Evolutionary conservation across 257 asterid species (phyloP).

Genomic region (Henckelia pumila): DNA sequence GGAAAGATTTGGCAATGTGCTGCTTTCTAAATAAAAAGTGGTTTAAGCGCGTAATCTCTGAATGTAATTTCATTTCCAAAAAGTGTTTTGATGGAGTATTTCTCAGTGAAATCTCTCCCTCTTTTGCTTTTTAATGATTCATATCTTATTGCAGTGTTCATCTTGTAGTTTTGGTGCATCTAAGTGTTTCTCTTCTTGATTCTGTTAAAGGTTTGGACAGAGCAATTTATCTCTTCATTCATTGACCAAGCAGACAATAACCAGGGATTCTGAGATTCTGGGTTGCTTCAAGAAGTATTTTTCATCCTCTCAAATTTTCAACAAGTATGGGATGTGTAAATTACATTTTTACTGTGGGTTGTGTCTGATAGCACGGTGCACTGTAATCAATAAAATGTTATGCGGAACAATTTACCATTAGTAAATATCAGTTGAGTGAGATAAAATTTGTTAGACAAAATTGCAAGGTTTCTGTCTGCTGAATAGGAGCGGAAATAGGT

Average conservation of each 20-base stretch:
- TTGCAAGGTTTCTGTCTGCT: background rate
- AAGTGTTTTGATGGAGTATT: slow-evolving; percentile 10
- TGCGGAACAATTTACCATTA: background rate
- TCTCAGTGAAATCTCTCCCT: background rate
- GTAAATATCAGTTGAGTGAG: slow-evolving; percentile 2
- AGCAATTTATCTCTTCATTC: slow-evolving; percentile 33
- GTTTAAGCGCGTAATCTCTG: background rate
- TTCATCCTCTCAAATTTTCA: slow-evolving; percentile 13
- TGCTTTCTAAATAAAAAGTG: background rate
- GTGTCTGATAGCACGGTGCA: slow-evolving; percentile 12
- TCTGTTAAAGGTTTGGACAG: slow-evolving; percentile 32
- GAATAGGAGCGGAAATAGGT: slow-evolving; percentile 1
- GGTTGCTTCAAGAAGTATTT: slow-evolving; percentile 30
- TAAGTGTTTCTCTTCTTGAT: slow-evolving; percentile 43
- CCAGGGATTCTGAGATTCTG: slow-evolving; percentile 25
- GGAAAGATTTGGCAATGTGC: background rate
- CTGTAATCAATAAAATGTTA: background rate
- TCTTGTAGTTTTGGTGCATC: slow-evolving; percentile 45
- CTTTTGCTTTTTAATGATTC: background rate
- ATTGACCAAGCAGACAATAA: slow-evolving; percentile 29
- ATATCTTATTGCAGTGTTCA: slow-evolving; percentile 6
- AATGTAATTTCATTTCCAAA: background rate
- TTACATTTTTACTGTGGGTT: slow-evolving; percentile 21
- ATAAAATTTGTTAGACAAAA: background rate
- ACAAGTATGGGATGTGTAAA: slow-evolving; percentile 7